Evolutionary conservation across 192 early-diverging fungal genomes (phyloP).

Genomic region (Backusella circina): DNA sequence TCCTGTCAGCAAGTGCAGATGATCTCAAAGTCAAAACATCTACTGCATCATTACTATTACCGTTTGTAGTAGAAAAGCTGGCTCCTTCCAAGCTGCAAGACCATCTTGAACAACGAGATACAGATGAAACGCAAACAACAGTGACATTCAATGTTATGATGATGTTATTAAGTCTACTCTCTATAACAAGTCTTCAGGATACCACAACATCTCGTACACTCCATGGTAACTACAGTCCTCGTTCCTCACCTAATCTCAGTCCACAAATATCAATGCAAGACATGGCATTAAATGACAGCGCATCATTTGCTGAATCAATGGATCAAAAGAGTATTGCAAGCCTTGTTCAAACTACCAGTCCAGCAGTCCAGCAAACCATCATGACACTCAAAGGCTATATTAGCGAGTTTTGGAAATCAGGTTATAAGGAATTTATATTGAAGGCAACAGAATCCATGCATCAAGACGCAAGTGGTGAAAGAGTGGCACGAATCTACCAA

Average conservation of each 20-base stretch:
- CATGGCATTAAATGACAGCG: background rate
- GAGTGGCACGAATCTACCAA: conserved; percentile 6
- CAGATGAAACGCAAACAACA: background rate
- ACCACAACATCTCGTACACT: background rate
- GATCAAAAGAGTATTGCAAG: background rate
- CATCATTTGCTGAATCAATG: background rate
- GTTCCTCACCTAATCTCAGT: conserved; percentile 6
- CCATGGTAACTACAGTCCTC: background rate
- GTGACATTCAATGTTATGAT: conserved; percentile 5
- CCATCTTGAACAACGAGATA: background rate
- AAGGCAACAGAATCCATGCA: conserved; percentile 15
- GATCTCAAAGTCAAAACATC: background rate
- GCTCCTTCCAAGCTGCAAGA: background rate
- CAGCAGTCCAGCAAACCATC: background rate
- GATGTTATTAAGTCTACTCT: background rate
- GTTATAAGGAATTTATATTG: conserved; percentile 22
- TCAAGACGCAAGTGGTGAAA: conserved; percentile 14
- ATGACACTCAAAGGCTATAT: conserved; percentile 18
- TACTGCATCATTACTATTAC: background rate
- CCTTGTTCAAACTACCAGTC: background rate
- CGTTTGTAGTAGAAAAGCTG: conserved; percentile 1
- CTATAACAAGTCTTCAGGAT: conserved; percentile 1
- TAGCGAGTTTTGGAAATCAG: conserved; percentile 27
- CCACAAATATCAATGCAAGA: conserved; percentile 6
- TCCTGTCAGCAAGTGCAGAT: background rate